Percentiles rank a stretch among this genome's conserved stretches.
phyloP scores from a whole-genome alignment of 1,284 basidiomycete species.

The Fomitiporia mediterranea region DNA sequence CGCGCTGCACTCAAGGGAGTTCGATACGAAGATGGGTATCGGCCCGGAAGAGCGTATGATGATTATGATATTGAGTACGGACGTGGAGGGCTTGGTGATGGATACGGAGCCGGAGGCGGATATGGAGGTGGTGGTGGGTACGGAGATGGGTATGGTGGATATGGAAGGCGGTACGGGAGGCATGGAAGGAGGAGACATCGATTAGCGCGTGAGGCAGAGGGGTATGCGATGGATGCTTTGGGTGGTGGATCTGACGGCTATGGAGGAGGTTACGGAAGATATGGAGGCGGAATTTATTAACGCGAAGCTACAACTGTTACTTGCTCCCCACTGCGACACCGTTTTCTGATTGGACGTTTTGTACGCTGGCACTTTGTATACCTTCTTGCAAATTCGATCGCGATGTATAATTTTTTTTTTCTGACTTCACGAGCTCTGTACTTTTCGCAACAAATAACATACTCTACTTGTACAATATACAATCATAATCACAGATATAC shows the following conservation, averaged over 20 bases:
- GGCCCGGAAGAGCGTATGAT: neutral
- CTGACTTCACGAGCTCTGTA: too few species aligned
- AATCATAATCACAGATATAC: too few species aligned
- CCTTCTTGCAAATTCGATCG: too few species aligned
- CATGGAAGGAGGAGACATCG: neutral
- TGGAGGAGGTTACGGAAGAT: neutral
- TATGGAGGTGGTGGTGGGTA: neutral
- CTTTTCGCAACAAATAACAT: too few species aligned
- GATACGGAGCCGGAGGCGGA: constrained; percentile 1
- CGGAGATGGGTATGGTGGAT: neutral
- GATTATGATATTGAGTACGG: neutral
- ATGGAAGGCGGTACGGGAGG: neutral
- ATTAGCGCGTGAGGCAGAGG: neutral
- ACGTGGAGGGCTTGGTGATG: neutral
- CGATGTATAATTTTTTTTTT: too few species aligned
- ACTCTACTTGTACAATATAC: too few species aligned
- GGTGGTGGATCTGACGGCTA: neutral
- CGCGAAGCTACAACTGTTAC: too few species aligned
- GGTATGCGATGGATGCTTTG: neutral
- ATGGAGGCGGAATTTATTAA: neutral
- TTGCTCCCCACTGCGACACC: too few species aligned
- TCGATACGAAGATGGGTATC: neutral
- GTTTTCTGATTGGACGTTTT: too few species aligned
- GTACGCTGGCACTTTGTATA: too few species aligned
- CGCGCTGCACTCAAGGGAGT: neutral